Evolutionary conservation across 2,329 filamentous ascomycete species (phyloP).

Genomic region (Fusarium abutilonis): DNA sequence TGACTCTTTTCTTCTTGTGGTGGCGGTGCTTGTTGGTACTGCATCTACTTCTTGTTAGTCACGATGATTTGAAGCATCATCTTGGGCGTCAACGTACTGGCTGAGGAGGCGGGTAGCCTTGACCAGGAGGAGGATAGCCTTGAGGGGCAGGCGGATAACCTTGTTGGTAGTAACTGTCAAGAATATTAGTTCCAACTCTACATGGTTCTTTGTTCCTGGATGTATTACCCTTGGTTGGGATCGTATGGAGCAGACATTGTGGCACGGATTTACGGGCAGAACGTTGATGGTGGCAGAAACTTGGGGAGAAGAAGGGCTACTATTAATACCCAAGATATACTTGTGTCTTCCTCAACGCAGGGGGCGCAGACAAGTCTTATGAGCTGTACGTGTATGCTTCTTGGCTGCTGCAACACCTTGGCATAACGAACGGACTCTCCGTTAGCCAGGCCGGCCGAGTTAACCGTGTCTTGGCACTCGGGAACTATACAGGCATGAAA

Average conservation of each 20-base stretch:
- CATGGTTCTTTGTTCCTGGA: no score
- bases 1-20: constrained; percentile 53
- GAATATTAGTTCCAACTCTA: constrained; percentile 5
- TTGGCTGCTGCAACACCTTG: not conserved
- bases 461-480: constrained; percentile 35
- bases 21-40: constrained; percentile 48
- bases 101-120: constrained; percentile 40
- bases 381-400: not conserved
- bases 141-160: constrained; percentile 37
- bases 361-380: not conserved
- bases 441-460: constrained; percentile 4
- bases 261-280: constrained; percentile 2
- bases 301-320: not conserved
- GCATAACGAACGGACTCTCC: not conserved
- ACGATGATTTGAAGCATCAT: not conserved
- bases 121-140: constrained; percentile 45
- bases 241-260: constrained; percentile 36
- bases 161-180: constrained; percentile 32
- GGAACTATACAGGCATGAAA: not conserved
- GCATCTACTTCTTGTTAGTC: constrained; percentile 44
- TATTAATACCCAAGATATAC: constrained; percentile 23
- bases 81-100: constrained; percentile 28
- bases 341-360: not conserved
- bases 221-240: constrained; percentile 25
- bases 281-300: not conserved